A percentile compares a stretch with the other conserved stretches of the same genome.
Conservation (phyloP, 2,329 filamentous ascomycete species). For the Xylariales sp. region DNA sequence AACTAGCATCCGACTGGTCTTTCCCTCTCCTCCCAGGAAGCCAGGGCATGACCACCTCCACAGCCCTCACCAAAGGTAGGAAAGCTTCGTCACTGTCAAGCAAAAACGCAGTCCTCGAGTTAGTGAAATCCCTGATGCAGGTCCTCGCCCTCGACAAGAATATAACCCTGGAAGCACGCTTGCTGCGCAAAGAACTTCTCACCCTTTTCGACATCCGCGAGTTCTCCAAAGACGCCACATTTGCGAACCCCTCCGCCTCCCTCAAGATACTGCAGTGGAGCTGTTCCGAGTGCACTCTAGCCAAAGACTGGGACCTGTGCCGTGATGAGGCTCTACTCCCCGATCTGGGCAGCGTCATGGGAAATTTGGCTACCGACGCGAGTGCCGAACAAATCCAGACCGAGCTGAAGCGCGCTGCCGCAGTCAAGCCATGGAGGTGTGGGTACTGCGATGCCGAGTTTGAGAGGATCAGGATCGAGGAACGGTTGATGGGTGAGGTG, state of each 20-base stretch:
- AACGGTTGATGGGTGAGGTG: conserved; percentile 71
- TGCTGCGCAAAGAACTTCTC: conserved; percentile 84
- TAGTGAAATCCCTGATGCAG: conserved; percentile 91
- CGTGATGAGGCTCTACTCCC: conserved; percentile 79
- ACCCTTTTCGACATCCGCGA: conserved; percentile 90
- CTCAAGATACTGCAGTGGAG: conserved; percentile 71
- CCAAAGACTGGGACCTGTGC: conserved; percentile 86
- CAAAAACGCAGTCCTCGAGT: conserved; percentile 75
- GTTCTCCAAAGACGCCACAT: conserved; percentile 83
- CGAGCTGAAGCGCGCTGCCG: conserved; percentile 22
- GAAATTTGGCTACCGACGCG: conserved; percentile 11
- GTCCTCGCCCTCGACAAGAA: conserved; percentile 87
- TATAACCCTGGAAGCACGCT: conserved; percentile 79
- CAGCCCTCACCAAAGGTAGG: conserved; percentile 11
- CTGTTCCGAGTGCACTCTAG: conserved; percentile 86
- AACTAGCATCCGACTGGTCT: conserved; percentile 78
- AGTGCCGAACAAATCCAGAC: conserved; percentile 8
- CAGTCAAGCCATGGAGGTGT: conserved; percentile 64
- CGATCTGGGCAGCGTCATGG: conserved; percentile 26
- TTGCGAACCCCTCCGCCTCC: conserved; percentile 76
- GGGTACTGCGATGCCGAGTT: conserved; percentile 70
- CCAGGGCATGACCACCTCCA: conserved; percentile 41
- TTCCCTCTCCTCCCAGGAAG: conserved; percentile 79
- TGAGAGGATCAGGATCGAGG: conserved; percentile 77
- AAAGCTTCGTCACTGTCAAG: conserved; percentile 11